These are phyloP conservation scores for Pseudocercospora cruenta DNA, from an alignment of 2,329 filamentous ascomycete genomes.

Conservation along the genomic window DNA sequence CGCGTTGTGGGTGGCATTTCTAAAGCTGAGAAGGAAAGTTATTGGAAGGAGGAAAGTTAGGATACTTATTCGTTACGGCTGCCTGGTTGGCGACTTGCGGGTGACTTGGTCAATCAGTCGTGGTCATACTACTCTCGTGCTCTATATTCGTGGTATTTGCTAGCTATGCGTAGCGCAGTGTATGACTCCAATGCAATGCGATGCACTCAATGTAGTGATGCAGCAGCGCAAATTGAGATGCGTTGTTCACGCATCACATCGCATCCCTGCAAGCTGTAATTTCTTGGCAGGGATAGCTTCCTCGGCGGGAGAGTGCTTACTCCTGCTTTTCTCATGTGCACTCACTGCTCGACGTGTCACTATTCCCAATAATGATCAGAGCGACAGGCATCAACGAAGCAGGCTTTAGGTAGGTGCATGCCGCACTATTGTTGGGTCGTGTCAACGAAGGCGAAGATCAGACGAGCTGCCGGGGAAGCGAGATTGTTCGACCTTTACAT, in stretches of 20 bases:
- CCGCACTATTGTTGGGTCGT: too few relatives aligned
- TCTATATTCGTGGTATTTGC: not conserved
- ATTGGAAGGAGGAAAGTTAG: not conserved
- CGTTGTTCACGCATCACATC: too few relatives aligned
- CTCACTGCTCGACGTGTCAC: too few relatives aligned
- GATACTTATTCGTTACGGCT: constrained; percentile 1
- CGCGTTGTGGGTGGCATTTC: constrained; percentile 21
- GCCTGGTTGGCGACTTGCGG: not conserved
- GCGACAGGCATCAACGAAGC: too few relatives aligned
- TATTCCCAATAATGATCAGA: too few relatives aligned
- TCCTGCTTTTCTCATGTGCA: too few relatives aligned
- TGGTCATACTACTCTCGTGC: not conserved
- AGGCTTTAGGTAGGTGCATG: too few relatives aligned
- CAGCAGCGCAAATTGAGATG: not conserved
- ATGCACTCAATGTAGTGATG: not conserved
- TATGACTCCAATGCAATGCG: not conserved
- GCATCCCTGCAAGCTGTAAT: not conserved
- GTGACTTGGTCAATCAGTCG: not conserved
- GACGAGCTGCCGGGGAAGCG: too few relatives aligned
- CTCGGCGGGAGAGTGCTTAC: too few relatives aligned
- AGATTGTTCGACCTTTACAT: too few relatives aligned
- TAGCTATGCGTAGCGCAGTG: not conserved
- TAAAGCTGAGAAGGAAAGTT: constrained; percentile 17
- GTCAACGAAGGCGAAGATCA: too few relatives aligned
- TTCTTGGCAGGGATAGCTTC: not conserved